Percentiles rank a stretch among this genome's conserved stretches.
Evolutionary conservation across 73 alveolate species (phyloP).

Genomic region (Tetrahymena malaccensis): DNA sequence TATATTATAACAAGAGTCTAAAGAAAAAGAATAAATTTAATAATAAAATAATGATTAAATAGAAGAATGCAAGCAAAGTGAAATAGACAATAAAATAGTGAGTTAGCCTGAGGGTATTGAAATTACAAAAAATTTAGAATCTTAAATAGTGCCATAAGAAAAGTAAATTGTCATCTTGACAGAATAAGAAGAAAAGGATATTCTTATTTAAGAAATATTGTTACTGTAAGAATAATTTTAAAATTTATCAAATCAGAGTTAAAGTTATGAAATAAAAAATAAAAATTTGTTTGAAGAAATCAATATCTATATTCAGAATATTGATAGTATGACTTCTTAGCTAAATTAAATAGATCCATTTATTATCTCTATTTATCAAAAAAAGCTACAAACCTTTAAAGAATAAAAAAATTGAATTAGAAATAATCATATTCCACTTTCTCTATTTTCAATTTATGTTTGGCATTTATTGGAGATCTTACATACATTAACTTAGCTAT

Average conservation of each 20-base stretch:
- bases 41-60: too few relatives aligned
- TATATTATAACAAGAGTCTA: too few relatives aligned
- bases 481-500: too few relatives aligned
- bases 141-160: neutral
- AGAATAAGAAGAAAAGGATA: neutral
- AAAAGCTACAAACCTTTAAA: neutral
- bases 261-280: neutral
- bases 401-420: neutral
- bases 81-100: neutral
- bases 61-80: neutral
- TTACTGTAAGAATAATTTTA: neutral
- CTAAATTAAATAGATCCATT: neutral
- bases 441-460: too few relatives aligned
- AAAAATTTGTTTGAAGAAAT: neutral
- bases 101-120: neutral
- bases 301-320: neutral
- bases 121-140: too few relatives aligned
- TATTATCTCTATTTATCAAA: neutral
- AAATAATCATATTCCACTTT: too few relatives aligned
- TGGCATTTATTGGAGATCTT: too few relatives aligned
- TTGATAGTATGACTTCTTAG: neutral
- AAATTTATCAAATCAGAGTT: neutral
- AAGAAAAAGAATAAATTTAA: neutral
- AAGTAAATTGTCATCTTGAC: neutral
- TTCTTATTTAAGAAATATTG: neutral